phyloP scores from a whole-genome alignment of 352 stramenopile species.

The Albugo candida region DNA sequence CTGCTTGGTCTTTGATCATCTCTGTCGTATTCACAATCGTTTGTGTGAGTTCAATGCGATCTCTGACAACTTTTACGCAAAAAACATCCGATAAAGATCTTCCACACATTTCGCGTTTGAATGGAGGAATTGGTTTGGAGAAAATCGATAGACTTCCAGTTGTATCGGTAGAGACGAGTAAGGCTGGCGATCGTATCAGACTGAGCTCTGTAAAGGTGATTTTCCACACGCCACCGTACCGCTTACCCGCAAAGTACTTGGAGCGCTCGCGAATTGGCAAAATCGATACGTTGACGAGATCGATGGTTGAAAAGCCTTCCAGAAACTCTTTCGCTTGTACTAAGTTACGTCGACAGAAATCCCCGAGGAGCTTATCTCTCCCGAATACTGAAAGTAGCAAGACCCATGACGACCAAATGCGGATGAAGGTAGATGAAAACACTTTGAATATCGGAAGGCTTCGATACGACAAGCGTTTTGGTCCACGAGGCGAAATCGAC shows the following conservation, averaged over 20 bases:
- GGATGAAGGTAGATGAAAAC: constrained; percentile 38
- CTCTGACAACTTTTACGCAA: neutral
- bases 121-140: neutral
- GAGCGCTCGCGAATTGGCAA: constrained; percentile 9
- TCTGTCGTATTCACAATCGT: too few species aligned
- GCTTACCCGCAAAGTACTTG: constrained; percentile 13
- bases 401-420: constrained; percentile 31
- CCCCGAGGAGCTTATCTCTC: constrained; percentile 24
- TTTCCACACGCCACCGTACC: constrained; percentile 43
- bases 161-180: too few species aligned
- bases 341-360: constrained; percentile 22
- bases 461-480: constrained; percentile 8
- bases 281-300: constrained; percentile 23
- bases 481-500: constrained; percentile 18
- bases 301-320: constrained; percentile 42
- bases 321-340: constrained; percentile 27
- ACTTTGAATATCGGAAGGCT: constrained; percentile 39
- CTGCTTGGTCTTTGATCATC: too few species aligned
- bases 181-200: neutral
- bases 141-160: too few species aligned
- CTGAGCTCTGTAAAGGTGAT: constrained; percentile 22
- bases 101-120: constrained; percentile 14
- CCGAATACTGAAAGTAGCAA: constrained; percentile 34
- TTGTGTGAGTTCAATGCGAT: too few species aligned
- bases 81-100: constrained; percentile 5